Base-by-base conservation (phyloP, 2,329 filamentous ascomycete genomes). In the Chaetomium olivaceum region DNA sequence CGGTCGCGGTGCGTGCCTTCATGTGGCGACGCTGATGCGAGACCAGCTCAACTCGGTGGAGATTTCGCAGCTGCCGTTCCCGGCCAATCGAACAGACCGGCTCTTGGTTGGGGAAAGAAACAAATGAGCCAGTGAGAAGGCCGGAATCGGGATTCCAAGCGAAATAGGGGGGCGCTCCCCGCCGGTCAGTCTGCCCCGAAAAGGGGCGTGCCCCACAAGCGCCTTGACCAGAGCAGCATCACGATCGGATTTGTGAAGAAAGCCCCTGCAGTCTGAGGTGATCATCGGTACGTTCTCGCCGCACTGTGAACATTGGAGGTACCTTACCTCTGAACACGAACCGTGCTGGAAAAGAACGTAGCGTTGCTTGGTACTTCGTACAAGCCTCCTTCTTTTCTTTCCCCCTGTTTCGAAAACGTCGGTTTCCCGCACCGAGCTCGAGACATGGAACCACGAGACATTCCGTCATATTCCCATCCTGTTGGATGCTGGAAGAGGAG, bases 11-110 rank as follows among this genome's bases (percentile, higher is more conserved):
- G 57, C 52, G 50, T 63, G 56, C 57, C 57, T 60, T 61, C 52
- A 48, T 64, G 65, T 62, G 61, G 62, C 65, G 54, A 64, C 25
- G 58, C 58, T 59, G 65, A 66, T 61, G 52, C 55, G 63, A 65
- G 63, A 58, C 58, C 54, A 58, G 23, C 43, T 50, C 51, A 52
- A 58, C 58, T 46, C 50, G 23, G 54, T 50, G 52, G 57, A 58
- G 58, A 61, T 63, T 68, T 64, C 58, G 50, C 63, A 65, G 59
- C 31, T 50, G 60, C 58, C 27, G 25, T 59, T 33, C 48, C 27
- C 48, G 58, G 50, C 67, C 67, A 69, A 66, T 67, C 63, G 67
- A 39, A 19, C 60, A 54, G 9, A 25, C 60, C 55, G 55, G 21
- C 29, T 27, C 56, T 23, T 48, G 29, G 61, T 14, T 25, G 27